A percentile compares a stretch with the other conserved stretches of the same genome.
phyloP scores from a whole-genome alignment of 225 moss, liverwort and hornwort genomes.

The Antitrichia curtipendula region DNA sequence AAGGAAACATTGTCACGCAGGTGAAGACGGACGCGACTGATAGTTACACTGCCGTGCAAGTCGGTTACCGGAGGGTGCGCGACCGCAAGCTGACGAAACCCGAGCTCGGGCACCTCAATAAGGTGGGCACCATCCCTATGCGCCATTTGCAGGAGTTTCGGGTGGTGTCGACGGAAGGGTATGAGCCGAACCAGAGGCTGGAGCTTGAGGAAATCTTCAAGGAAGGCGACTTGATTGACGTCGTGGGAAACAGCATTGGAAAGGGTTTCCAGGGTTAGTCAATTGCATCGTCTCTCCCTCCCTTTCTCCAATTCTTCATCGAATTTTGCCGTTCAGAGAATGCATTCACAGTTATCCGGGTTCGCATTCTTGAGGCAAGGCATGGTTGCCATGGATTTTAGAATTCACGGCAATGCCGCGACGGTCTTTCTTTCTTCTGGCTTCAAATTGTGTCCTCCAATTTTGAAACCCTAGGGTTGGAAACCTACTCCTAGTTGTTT shows the following conservation, averaged over 20 bases:
- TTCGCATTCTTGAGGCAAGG: neutral
- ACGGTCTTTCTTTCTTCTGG: neutral
- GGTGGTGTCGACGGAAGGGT: slow-evolving; percentile 40
- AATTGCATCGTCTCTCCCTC: neutral
- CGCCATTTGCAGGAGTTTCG: slow-evolving; percentile 89
- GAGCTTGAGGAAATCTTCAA: slow-evolving; percentile 72
- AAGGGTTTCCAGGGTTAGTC: slow-evolving; percentile 62
- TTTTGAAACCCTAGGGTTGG: neutral
- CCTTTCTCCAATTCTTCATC: neutral
- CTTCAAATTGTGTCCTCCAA: neutral
- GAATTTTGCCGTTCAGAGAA: neutral
- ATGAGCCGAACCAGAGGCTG: slow-evolving; percentile 47
- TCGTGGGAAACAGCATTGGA: slow-evolving; percentile 75
- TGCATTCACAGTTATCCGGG: neutral
- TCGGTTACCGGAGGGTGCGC: slow-evolving; percentile 72
- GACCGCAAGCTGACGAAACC: slow-evolving; percentile 82
- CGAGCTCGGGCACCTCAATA: slow-evolving; percentile 62
- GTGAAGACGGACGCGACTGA: slow-evolving; percentile 67
- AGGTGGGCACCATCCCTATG: slow-evolving; percentile 71
- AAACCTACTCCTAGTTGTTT: neutral
- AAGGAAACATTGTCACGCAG: slow-evolving; percentile 85
- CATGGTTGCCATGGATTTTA: neutral
- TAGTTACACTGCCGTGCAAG: slow-evolving; percentile 76
- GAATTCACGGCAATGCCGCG: neutral
- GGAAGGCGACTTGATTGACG: slow-evolving; percentile 75